phyloP scores from a whole-genome alignment of 306 rosid species.

The Trichosanthes cucumerina region DNA sequence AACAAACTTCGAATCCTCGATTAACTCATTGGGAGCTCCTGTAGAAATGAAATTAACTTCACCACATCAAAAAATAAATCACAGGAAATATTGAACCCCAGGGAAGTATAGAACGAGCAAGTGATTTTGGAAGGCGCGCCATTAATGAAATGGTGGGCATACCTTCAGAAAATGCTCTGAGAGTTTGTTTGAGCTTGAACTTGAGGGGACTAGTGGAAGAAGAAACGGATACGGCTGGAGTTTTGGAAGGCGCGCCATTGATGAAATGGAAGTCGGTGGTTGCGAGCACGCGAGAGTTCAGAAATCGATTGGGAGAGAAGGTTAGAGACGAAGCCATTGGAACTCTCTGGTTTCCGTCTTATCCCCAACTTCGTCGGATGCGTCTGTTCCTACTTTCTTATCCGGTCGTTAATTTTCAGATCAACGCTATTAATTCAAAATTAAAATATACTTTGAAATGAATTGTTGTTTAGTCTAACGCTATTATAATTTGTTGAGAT shows the following conservation, averaged over 20 bases:
- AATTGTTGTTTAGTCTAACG: too few species aligned
- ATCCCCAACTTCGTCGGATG: not conserved
- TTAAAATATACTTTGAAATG: too few species aligned
- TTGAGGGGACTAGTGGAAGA: slow-evolving; percentile 14
- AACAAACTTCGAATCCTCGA: slow-evolving; percentile 82
- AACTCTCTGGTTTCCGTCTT: not conserved
- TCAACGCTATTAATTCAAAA: too few species aligned
- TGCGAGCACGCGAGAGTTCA: slow-evolving; percentile 14
- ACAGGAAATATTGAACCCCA: too few species aligned
- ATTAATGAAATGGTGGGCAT: too few species aligned
- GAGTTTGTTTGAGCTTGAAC: slow-evolving; percentile 30
- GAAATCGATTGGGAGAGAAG: slow-evolving; percentile 18
- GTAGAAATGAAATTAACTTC: slow-evolving; percentile 9
- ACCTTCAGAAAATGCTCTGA: slow-evolving; percentile 57
- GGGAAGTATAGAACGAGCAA: too few species aligned
- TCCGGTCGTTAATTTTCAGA: too few species aligned
- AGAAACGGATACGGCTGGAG: slow-evolving; percentile 18
- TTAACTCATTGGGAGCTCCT: slow-evolving; percentile 54
- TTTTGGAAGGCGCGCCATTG: slow-evolving; percentile 8
- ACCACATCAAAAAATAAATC: not conserved
- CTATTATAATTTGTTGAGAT: too few species aligned
- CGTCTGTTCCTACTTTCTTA: not conserved
- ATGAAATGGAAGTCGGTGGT: slow-evolving; percentile 8
- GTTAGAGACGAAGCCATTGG: slow-evolving; percentile 36
- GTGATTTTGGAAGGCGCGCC: too few species aligned